Evolutionary conservation across 129 eudicot genomes (phyloP), one percentile per base, ranked within the genome.

Genomic region (Chrysanthemum seticuspe): DNA sequence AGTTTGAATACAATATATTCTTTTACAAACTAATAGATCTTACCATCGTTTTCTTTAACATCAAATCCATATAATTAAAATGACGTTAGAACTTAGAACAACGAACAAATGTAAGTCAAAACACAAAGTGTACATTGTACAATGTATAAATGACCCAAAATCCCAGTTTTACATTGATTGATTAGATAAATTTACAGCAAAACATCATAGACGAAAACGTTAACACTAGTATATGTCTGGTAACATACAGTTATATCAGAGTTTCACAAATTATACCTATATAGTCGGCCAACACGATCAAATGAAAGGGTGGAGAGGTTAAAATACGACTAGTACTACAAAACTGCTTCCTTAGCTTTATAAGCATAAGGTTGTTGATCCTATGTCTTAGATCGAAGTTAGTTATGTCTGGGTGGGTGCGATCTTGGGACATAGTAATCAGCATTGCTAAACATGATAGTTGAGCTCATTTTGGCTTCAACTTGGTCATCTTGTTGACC

Each of bases 331-430:
- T 55, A 72, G 60, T 55, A 48, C 62, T 73, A 73, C 83, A 82
- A 82, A 77, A 77, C 73, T 73, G 85, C 59, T 73, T 64, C 79
- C 65, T 40, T 7, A 40, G 47, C 13, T 50, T 27, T 62, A 21
- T 25, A 3, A 62, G 56, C 47, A 40, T n/a, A 21, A 47, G 62
- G 74, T 50, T 50, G 15, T 56, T 72, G 18, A n/a, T 55, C 27
- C 68, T 62, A 69, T 63, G 7, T 68, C 40, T 74, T n/a, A 40
- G 47, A 7, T 40, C 48, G 60, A 70, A 54, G 14, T 85, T 68
- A 89, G 74, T 89, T 89, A 71, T 89, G 74, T 80, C 53, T 82
- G 23, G 96, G 91, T 47, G 96, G 91, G 74, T 89, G 96, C 45
- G 89, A 62, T 59, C 81, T 84, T 14, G 96, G 87, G 19, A 67